phyloP scores from a whole-genome alignment of 2,329 filamentous ascomycete genomes.

The Fusarium haematococcum region DNA sequence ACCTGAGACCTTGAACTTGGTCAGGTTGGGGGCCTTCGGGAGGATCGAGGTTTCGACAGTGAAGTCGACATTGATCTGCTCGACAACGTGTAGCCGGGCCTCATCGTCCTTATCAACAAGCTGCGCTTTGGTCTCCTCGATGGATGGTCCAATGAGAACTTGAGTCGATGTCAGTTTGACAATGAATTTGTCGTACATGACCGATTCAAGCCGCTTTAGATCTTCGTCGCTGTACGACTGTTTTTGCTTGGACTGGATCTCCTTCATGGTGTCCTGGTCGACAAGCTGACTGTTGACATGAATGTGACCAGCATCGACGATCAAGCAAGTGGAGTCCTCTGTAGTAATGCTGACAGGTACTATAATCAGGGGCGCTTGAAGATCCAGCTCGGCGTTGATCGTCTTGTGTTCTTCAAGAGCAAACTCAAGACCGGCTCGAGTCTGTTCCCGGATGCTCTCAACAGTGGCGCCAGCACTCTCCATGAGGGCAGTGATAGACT shows the following conservation, averaged over 20 bases:
- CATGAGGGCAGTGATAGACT: conserved; percentile 95
- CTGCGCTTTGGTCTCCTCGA: conserved; percentile 89
- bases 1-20: conserved; percentile 90
- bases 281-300: conserved; percentile 95
- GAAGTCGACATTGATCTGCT: conserved; percentile 98
- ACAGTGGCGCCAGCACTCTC: conserved; percentile 96
- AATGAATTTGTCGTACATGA: conserved; percentile 98
- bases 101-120: conserved; percentile 75
- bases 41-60: conserved; percentile 95
- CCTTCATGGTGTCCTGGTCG: conserved; percentile 87
- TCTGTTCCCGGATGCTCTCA: conserved; percentile 94
- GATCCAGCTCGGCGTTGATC: conserved; percentile 93
- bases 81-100: conserved; percentile 87
- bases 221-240: conserved; percentile 91
- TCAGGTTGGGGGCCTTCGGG: conserved; percentile 93
- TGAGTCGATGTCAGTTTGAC: conserved; percentile 95
- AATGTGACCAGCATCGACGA: conserved; percentile 95
- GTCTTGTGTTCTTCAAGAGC: conserved; percentile 98
- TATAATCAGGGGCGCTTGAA: conserved; percentile 96
- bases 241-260: conserved; percentile 91
- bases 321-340: conserved; percentile 85
- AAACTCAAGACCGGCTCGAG: conserved; percentile 93
- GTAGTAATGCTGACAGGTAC: conserved; percentile 92
- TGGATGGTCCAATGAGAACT: conserved; percentile 92
- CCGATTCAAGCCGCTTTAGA: conserved; percentile 84